These are phyloP conservation scores for Quambalaria eucalypti DNA, from an alignment of 1,284 basidiomycete genomes.

Conservation along the genomic window DNA sequence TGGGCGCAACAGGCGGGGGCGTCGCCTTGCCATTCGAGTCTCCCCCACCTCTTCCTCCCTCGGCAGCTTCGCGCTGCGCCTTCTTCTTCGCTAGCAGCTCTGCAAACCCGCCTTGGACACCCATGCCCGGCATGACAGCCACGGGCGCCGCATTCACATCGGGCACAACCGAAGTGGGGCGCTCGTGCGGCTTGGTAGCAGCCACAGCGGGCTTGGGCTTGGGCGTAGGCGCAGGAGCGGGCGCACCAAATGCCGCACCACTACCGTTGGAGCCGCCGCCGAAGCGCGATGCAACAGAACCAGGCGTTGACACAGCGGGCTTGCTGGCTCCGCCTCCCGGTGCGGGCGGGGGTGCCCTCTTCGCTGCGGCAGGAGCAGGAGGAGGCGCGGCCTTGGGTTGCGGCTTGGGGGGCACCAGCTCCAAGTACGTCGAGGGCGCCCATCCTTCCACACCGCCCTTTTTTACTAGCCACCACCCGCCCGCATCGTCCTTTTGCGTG, in stretches of 20 bases:
- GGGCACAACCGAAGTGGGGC: conserved; percentile 22
- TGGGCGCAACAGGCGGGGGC: conserved; percentile 20
- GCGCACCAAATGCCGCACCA: conserved; percentile 16
- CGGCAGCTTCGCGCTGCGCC: conserved; percentile 20
- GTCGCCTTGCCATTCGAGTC: background rate
- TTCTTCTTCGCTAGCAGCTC: conserved; percentile 49
- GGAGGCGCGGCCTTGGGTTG: conserved; percentile 28
- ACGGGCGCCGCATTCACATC: conserved; percentile 47
- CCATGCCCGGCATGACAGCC: conserved; percentile 49
- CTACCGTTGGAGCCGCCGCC: conserved; percentile 43
- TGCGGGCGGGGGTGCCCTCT: conserved; percentile 47
- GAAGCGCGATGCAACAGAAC: conserved; percentile 43
- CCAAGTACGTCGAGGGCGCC: conserved; percentile 87
- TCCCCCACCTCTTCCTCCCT: conserved; percentile 9
- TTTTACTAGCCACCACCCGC: conserved; percentile 88
- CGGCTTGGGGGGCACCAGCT: conserved; percentile 51
- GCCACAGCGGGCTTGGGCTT: conserved; percentile 51
- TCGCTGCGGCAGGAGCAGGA: conserved; percentile 18
- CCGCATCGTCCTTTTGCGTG: conserved; percentile 68
- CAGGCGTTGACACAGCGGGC: conserved; percentile 59
- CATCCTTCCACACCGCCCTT: conserved; percentile 77
- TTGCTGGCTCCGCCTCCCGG: conserved; percentile 59
- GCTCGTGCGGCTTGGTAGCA: conserved; percentile 48
- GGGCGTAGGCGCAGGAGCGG: conserved; percentile 45
- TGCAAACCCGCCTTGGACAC: conserved; percentile 47